Evolutionary conservation across 768 basidiomycete species (phyloP).

Genomic region (Boletus subparvulus): DNA sequence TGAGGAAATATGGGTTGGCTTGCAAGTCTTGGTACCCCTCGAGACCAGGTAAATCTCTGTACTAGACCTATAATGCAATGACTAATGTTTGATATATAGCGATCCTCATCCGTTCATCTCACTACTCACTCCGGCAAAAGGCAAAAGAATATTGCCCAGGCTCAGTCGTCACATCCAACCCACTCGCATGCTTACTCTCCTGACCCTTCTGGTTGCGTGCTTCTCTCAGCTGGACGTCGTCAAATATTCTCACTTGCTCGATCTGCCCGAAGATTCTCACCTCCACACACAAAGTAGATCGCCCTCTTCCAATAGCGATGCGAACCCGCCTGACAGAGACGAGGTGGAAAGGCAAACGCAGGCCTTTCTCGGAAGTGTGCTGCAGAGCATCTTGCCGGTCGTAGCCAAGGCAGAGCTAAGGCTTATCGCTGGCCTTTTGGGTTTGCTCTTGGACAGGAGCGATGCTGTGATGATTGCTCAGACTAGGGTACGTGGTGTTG

Average conservation of each 20-base stretch:
- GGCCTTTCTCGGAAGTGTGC: slow-evolving; percentile 78
- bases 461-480: slow-evolving; percentile 70
- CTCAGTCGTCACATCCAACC: slow-evolving; percentile 80
- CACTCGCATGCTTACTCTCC: slow-evolving; percentile 77
- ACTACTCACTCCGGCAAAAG: slow-evolving; percentile 82
- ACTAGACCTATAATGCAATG: neutral
- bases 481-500: slow-evolving; percentile 63
- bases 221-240: slow-evolving; percentile 95
- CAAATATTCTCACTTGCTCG: slow-evolving; percentile 69
- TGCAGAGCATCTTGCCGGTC: slow-evolving; percentile 84
- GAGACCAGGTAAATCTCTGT: slow-evolving; percentile 72
- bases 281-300: slow-evolving; percentile 20
- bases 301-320: slow-evolving; percentile 18
- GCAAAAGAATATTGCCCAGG: slow-evolving; percentile 88
- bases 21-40: slow-evolving; percentile 87
- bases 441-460: slow-evolving; percentile 76
- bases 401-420: slow-evolving; percentile 78
- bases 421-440: slow-evolving; percentile 83
- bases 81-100: slow-evolving; percentile 39
- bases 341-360: slow-evolving; percentile 90
- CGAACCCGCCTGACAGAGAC: slow-evolving; percentile 42
- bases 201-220: slow-evolving; percentile 91
- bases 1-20: slow-evolving; percentile 73
- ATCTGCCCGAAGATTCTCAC: slow-evolving; percentile 59
- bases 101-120: slow-evolving; percentile 97